Base-by-base conservation (phyloP, 73 alveolate species). In the Diophrys sp. region DNA sequence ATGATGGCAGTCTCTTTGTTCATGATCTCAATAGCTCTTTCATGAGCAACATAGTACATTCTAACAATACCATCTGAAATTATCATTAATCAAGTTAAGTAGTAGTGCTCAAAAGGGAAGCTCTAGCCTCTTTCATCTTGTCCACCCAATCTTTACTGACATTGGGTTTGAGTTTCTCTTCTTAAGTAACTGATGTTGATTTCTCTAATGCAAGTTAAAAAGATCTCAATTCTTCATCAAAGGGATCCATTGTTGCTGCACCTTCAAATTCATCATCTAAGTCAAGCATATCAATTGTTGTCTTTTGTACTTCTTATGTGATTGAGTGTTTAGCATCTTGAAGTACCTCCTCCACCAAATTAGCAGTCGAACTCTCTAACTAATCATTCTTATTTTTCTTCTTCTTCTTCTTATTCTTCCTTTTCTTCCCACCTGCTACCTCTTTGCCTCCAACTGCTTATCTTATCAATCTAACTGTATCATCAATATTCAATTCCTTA, bases 31-130 rank as follows among this genome's bases (percentile, higher is more conserved):
- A 97, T 87, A 28, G 99, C 95, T 85, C 90, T 95, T 80, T 95
- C 98, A 28, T 97, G 94, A 70, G 99, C 98, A 77, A 96, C 98
- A 87, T 90, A 97, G 88, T 97, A 95, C 31, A 97, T 92, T 84
- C 99, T 89, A 72, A 97, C 98, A 74, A 97, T 96, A 73, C 99
- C 99, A 83, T 97, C 99, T 23, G 99, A 95, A 70, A 97, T n/a
- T n/a, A n/a, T n/a, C n/a, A n/a, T n/a, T n/a, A n/a, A n/a, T n/a
- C n/a, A n/a, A n/a, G n/a, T n/a, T n/a, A n/a, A n/a, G n/a, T n/a
- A n/a, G n/a, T n/a, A n/a, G n/a, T n/a, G n/a, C n/a, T n/a, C n/a
- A n/a, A n/a, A n/a, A n/a, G n/a, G n/a, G n/a, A n/a, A n/a, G n/a
- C n/a, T n/a, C n/a, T n/a, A n/a, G n/a, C n/a, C n/a, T n/a, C n/a